phyloP scores from a whole-genome alignment of 768 basidiomycete species.

The Lentinula sp. region DNA sequence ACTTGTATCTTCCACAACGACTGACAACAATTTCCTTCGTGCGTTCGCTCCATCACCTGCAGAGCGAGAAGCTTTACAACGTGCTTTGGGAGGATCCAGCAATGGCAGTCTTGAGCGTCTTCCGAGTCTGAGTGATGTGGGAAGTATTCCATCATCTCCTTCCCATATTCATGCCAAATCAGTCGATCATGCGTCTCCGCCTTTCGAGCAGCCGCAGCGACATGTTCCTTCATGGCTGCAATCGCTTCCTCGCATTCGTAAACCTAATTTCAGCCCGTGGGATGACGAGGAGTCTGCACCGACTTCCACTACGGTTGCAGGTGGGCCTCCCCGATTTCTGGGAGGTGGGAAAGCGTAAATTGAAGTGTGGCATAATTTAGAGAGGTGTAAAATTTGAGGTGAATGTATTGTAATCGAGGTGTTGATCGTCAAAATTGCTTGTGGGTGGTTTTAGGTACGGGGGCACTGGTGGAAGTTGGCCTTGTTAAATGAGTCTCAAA shows the following conservation, averaged over 20 bases:
- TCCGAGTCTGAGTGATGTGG: slow-evolving; percentile 73
- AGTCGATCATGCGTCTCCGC: slow-evolving; percentile 13
- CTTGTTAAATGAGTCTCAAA: not conserved
- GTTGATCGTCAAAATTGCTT: not conserved
- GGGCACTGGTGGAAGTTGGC: not conserved
- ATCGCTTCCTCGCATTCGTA: slow-evolving; percentile 57
- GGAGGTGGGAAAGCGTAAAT: slow-evolving; percentile 1
- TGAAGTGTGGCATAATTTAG: not conserved
- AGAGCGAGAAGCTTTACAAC: slow-evolving; percentile 79
- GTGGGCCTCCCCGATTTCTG: not conserved
- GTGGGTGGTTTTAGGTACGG: not conserved
- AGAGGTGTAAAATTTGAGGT: not conserved
- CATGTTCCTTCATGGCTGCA: slow-evolving; percentile 64
- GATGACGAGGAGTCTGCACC: slow-evolving; percentile 56
- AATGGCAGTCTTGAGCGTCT: slow-evolving; percentile 70
- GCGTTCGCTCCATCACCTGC: slow-evolving; percentile 87
- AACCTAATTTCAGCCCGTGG: slow-evolving; percentile 79
- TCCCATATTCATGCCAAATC: slow-evolving; percentile 38
- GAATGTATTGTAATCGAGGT: not conserved
- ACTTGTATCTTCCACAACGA: slow-evolving; percentile 28
- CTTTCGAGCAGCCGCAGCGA: slow-evolving; percentile 8
- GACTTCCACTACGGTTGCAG: not conserved
- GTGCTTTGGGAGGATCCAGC: slow-evolving; percentile 67
- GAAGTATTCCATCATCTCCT: slow-evolving; percentile 67
- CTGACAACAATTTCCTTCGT: slow-evolving; percentile 53